Base-by-base conservation (phyloP, 257 asterid species). In the Verbena officinalis region DNA sequence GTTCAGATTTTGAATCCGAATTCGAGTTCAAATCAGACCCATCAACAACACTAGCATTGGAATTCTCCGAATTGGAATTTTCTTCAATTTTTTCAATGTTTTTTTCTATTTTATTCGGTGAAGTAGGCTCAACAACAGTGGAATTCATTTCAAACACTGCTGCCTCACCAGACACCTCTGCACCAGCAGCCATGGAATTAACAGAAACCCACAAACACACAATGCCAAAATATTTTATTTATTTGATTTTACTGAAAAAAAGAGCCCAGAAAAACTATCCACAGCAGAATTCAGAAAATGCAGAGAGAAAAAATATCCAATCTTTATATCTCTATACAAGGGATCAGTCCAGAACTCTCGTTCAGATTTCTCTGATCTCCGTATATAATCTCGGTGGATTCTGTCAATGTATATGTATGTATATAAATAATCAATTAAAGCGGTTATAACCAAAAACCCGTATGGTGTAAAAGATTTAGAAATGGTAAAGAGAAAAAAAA, bases 151-250 rank as follows among this genome's bases (percentile, higher is more conserved):
- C 82, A 78, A 78, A 69, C 74, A 73, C 86, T 64, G 83, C 78
- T 60, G 86, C 76, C 76, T 84, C 95, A 80, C 80, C 92, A 71
- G 76, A 77, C 67, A 80, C 85, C 79, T 88, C 95, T 59, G 95
- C 83, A 73, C 84, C 98, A 70, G 88, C 95, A 68, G 94, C 96
- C 98, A 91, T 88, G 73, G 75, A 79, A 79, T 76, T 77, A 69
- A 69, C 50, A 48, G 24, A 60, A 55, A 30, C 74, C 67, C 70
- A 52, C 52, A 70, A 65, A 52, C 73, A 67, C 71, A 68, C 68
- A 73, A 42, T 36, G 14, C 33, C 14, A 51, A 21, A 10, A 20
- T n/a, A 36, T 2, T 27, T 27, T 27, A n/a, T 5, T 27, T 2
- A 5, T 27, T 27, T 2, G 5, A 27, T 27, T 27, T 27, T 27